Evolutionary conservation across 768 basidiomycete species (phyloP), one percentile per base, ranked within the genome.

Genomic region (Boletellus ananiceps): DNA sequence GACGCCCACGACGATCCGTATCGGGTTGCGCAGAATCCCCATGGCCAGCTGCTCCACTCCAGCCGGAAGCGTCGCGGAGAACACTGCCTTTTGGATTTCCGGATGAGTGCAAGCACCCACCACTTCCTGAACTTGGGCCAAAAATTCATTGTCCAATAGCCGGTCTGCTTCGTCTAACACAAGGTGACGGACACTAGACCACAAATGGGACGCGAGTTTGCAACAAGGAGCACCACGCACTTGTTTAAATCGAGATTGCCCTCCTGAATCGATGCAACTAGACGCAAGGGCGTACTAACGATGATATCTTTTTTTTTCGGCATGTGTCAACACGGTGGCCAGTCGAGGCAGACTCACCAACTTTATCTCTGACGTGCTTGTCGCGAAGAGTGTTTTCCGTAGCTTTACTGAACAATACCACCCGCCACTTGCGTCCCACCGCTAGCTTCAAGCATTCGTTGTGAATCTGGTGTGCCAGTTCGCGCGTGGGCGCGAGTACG

Each of bases 381-480:
- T 86, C 81, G n/a, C 81, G 73, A 46, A 95, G 69, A 1, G 89
- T 88, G 52, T 75, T 84, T 4, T 93, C 91, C 1, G 92, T 92
- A 5, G 93, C 90, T 66, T 95, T 97, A 65, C 82, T 92, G 64
- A 91, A 88, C 31, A 93, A 70, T 5, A 92, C 72, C 29, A 86
- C 76, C 47, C 84, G 77, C 93, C 91, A 93, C 62, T 86, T 91
- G 41, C 86, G 75, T 8, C 88, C 90, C 57, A 83, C 78, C 13
- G 83, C 87, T 14, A 92, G 72, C 64, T 88, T 93, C 43, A 87
- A 66, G 57, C 86, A 88, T 63, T 98, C 96, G 51, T 93, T 92
- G 54, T 90, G 76, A 46, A 98, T 98, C 61, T 99, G 96, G 59
- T 92, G 84, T 0, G 93, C 93, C n/a, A 99, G 68, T 71, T 99